These are phyloP conservation scores for Cercophora sp. DNA, from an alignment of 495 filamentous ascomycete species.

Conservation along the genomic window DNA sequence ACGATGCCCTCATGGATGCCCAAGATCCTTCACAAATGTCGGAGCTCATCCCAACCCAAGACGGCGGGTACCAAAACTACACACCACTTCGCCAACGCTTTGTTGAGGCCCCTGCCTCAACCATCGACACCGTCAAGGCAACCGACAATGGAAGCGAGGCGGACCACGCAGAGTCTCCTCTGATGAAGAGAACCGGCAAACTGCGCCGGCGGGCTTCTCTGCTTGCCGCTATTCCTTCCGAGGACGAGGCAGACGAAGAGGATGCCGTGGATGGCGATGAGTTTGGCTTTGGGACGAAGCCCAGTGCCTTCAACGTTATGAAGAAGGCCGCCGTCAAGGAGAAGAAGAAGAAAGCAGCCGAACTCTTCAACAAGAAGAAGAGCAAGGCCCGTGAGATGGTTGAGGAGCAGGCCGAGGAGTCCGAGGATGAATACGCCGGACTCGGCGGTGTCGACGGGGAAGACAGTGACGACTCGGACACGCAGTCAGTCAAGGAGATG, in stretches of 20 bases:
- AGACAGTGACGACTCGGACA: conserved; percentile 64
- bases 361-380: conserved; percentile 74
- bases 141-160: conserved; percentile 30
- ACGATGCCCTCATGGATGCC: conserved; percentile 43
- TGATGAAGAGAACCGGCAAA: conserved; percentile 55
- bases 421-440: conserved; percentile 96
- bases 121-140: conserved; percentile 65
- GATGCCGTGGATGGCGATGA: conserved; percentile 52
- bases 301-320: conserved; percentile 68
- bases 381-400: conserved; percentile 85
- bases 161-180: conserved; percentile 51
- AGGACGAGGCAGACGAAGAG: conserved; percentile 53
- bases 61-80: conserved; percentile 65
- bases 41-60: conserved; percentile 72
- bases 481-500: conserved; percentile 66
- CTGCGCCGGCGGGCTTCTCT: conserved; percentile 47
- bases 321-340: conserved; percentile 59
- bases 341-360: conserved; percentile 40
- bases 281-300: conserved; percentile 24
- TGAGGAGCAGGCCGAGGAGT: conserved; percentile 92
- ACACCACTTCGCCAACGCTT: conserved; percentile 59
- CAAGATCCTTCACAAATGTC: conserved; percentile 54
- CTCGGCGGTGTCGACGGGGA: conserved; percentile 89
- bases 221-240: conserved; percentile 20
- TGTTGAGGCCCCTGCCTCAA: conserved; percentile 59